Conservation (phyloP, 2,329 filamentous ascomycete genomes). For the Thelonectria discophora region DNA sequence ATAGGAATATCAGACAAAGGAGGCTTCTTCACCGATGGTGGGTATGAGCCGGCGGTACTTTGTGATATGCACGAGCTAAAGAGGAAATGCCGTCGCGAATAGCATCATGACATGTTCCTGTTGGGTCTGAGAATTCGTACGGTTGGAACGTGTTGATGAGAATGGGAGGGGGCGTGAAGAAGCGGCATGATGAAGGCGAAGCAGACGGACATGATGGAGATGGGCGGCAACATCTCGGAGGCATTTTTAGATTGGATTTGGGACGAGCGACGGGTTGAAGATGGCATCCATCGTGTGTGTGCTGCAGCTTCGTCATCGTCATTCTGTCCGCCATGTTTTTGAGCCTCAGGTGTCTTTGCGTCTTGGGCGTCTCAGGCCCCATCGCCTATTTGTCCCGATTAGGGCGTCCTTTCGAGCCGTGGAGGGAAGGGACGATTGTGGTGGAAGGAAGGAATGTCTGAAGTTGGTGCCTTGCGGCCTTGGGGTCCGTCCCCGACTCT, state of each 20-base stretch:
- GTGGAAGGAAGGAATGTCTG: too few species aligned
- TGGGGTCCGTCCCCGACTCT: conserved; percentile 11
- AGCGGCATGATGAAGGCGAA: neutral
- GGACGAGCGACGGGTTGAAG: neutral
- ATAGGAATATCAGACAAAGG: too few species aligned
- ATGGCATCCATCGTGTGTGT: neutral
- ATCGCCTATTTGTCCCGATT: neutral
- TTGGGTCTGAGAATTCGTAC: too few species aligned
- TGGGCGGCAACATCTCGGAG: neutral
- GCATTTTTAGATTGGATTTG: neutral
- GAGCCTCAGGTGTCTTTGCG: neutral
- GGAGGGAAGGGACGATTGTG: too few species aligned
- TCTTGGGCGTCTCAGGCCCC: neutral
- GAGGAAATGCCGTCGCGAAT: too few species aligned
- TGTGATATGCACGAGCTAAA: too few species aligned
- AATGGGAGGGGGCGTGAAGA: neutral
- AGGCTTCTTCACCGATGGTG: too few species aligned
- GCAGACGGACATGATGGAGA: neutral
- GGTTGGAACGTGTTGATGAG: too few species aligned
- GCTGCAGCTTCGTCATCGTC: neutral
- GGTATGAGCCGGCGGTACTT: too few species aligned
- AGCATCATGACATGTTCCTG: too few species aligned
- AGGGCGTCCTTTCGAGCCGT: neutral
- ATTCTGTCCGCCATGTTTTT: neutral
- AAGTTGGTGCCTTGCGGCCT: conserved; percentile 13